Evolutionary conservation across 2,329 filamentous ascomycete species (phyloP).

Genomic region (Hypoxylon sp.): DNA sequence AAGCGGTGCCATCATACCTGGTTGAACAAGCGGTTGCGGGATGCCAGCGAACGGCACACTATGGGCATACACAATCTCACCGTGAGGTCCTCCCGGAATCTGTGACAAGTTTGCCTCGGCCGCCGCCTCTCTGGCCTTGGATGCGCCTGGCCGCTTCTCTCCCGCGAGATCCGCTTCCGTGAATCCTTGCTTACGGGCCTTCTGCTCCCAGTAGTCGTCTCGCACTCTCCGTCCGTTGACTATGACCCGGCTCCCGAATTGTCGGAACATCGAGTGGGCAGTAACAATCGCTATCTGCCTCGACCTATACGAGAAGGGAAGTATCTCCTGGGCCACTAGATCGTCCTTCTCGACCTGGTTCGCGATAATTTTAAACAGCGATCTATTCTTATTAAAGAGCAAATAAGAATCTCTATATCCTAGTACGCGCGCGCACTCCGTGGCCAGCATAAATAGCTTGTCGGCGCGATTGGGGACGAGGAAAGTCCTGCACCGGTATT

Average conservation of each 20-base stretch:
- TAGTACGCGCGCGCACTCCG: slow-evolving; percentile 92
- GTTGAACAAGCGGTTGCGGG: slow-evolving; percentile 73
- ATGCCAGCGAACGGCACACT: slow-evolving; percentile 72
- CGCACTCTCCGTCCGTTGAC: slow-evolving; percentile 88
- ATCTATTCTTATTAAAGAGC: slow-evolving; percentile 97
- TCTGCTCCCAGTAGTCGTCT: slow-evolving; percentile 98
- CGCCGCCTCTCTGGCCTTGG: slow-evolving; percentile 85
- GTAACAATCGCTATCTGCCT: slow-evolving; percentile 98
- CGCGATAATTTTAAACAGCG: slow-evolving; percentile 96
- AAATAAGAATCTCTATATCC: slow-evolving; percentile 98
- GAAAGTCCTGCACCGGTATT: slow-evolving; percentile 94
- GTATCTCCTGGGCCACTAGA: slow-evolving; percentile 89
- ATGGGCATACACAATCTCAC: slow-evolving; percentile 89
- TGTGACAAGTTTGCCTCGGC: slow-evolving; percentile 69
- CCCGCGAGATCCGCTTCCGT: slow-evolving; percentile 96
- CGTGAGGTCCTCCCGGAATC: slow-evolving; percentile 72
- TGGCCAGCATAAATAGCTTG: slow-evolving; percentile 98
- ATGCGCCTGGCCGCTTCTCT: slow-evolving; percentile 92
- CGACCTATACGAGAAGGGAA: slow-evolving; percentile 98
- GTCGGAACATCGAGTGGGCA: slow-evolving; percentile 96
- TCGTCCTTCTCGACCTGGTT: slow-evolving; percentile 97
- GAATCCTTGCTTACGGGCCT: slow-evolving; percentile 96
- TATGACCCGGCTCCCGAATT: slow-evolving; percentile 95
- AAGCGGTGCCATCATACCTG: slow-evolving; percentile 73
- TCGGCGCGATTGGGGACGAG: slow-evolving; percentile 88